Base-by-base conservation (phyloP, 176 grass and related monocot genomes). In the Phyllostachys edulis region DNA sequence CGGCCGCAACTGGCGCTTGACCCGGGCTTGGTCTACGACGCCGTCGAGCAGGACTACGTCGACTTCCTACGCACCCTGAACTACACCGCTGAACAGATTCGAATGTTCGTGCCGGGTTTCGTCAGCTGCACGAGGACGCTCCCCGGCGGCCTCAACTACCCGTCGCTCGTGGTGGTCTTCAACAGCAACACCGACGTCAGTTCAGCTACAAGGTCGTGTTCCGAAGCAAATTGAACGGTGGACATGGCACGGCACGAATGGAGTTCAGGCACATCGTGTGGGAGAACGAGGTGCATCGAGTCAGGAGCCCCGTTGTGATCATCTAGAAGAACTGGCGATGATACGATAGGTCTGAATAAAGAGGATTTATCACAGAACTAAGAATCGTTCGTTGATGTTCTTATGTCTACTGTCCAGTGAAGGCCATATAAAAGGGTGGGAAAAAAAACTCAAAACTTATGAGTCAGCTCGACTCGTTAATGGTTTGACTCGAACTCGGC, bases 21-120 rank as follows among this genome's bases (percentile, higher is more conserved):
- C 66, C 91, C 88, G 4, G 91, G 85, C 21, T 67, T 93, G 2
- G 82, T 90, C 5, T 90, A 93, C 71, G 82, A 93, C 51, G 67
- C 85, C 45, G 52, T 3, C 6, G 83, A 71, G 21, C 23, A 90
- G 80, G 86, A 84, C 47, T 86, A 94, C 36, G 51, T 76, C 6
- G 66, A 80, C 17, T 85, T 87, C 73, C 67, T 86, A 54, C 88
- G 88, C 72, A 26, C 78, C 16, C 36, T 94, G 24, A 88, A 94
- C 72, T 91, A 91, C 83, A 91, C 80, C 7, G 14, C 42, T 0
- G 32, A 73, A 18, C 83, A 91, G 81, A 32, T 87, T 7, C 12
- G 32, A 5, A 13, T 14, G 52, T 81, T 91, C 57, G 36, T 77
- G 64, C 39, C 77, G 1, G 71, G 7, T 13, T 67, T 79, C 0